Base-by-base conservation (phyloP, 805 yeast genomes). In the Metschnikowia bowlesiae region DNA sequence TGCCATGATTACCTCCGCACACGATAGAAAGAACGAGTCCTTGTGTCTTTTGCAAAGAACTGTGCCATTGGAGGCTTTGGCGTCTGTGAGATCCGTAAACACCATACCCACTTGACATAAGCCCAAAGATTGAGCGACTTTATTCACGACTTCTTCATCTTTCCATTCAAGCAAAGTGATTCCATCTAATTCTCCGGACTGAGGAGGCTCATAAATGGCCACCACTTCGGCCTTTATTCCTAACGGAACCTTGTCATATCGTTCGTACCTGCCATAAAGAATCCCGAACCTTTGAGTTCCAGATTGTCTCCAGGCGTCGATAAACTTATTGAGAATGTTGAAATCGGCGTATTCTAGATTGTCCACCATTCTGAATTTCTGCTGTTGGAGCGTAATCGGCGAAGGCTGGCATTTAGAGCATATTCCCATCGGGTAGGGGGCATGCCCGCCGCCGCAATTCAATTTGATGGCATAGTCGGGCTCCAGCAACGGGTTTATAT, bases 371-470 rank as follows among this genome's bases (percentile, higher is more conserved):
- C 99, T 80, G 67, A 88, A 94, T 34, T 77, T 73, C 66, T 94
- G 99, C 66, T 84, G 90, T 66, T 87, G 96, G 54, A 94, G 74
- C 0, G 98, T 91, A 52, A 94, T 89, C 0, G 97, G 94, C 1
- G 96, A 84, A 0, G 99, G 98, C 67, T 92, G 98, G 69, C 99
- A 92, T 67, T 90, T 89, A 13, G 96, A 87, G 63, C 99, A 92
- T 57, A 94, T 90, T 0, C 97, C 97, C 47, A 73, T 78, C 1
- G 99, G 98, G 89, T 96, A 94, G 7, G 96, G 92, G 36, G 84
- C 82, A 66, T 92, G 99, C 0, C 96, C 96, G 39, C 81, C 76
- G 0, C 75, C 77, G 64, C 98, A 92, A 11, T 76, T 68, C 48
- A 76, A 73, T 54, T 82, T 71, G 31, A 92, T 88, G 47, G 72